Conservation (phyloP, 2,329 filamentous ascomycete genomes). For the Botrytis fabae region DNA sequence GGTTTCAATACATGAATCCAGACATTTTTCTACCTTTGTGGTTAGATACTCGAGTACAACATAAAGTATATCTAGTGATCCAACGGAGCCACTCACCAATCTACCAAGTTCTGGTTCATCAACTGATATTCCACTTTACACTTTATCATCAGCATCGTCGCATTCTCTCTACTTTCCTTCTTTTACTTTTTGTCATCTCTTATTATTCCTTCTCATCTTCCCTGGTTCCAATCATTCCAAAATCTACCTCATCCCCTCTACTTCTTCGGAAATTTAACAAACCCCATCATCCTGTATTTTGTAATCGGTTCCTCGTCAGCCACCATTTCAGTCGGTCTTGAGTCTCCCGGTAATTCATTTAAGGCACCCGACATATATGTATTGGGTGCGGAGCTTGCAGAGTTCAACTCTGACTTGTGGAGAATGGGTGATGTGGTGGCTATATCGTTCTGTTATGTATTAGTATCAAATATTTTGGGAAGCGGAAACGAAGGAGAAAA, state of each 20-base stretch:
- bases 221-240: background rate
- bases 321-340: constrained; percentile 14
- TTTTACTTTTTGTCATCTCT: background rate
- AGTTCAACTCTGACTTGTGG: constrained; percentile 13
- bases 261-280: constrained; percentile 2
- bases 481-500: background rate
- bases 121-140: background rate
- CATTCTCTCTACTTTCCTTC: background rate
- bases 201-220: background rate
- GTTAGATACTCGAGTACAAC: background rate
- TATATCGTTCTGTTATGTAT: background rate
- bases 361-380: constrained; percentile 6
- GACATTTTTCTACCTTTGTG: background rate
- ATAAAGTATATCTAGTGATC: background rate
- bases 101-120: background rate
- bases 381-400: background rate
- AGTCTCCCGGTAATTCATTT: constrained; percentile 16
- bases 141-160: background rate
- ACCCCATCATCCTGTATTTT: constrained; percentile 23
- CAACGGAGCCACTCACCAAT: background rate
- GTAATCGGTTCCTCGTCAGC: constrained; percentile 20
- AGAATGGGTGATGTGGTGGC: constrained; percentile 9
- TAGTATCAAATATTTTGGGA: background rate
- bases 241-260: background rate
- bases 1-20: background rate